These are phyloP conservation scores for Ulota crispa DNA, from an alignment of 225 moss, liverwort and hornwort genomes.

Conservation along the genomic window DNA sequence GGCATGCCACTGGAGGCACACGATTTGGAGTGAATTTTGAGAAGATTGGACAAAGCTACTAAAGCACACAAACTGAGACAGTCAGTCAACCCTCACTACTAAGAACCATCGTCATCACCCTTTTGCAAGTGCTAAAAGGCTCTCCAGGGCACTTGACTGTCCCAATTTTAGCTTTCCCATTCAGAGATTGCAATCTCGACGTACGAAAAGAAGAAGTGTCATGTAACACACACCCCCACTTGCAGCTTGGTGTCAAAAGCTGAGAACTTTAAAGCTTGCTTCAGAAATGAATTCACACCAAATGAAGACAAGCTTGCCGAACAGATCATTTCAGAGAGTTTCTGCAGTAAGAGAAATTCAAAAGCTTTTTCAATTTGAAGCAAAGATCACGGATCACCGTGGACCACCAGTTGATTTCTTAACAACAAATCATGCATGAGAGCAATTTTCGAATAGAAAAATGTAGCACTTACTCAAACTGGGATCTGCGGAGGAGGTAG, in stretches of 20 bases:
- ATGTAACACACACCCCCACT: too few relatives aligned
- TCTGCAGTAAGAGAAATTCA: background rate
- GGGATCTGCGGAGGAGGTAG: background rate
- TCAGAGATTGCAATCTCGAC: background rate
- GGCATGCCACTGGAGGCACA: background rate
- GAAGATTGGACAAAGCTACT: background rate
- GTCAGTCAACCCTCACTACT: background rate
- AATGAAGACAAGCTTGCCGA: background rate
- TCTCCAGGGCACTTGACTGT: background rate
- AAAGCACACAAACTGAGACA: background rate
- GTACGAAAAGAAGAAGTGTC: background rate
- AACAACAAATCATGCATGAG: too few relatives aligned
- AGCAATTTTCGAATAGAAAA: background rate
- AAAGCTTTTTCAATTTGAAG: background rate
- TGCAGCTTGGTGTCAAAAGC: too few relatives aligned
- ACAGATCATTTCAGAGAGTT: too few relatives aligned
- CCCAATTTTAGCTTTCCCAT: background rate
- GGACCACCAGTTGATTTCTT: background rate
- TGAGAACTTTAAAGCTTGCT: background rate
- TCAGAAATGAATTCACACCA: background rate
- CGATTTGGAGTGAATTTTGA: background rate
- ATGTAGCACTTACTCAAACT: background rate
- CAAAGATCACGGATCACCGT: background rate
- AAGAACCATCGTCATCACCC: background rate
- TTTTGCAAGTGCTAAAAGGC: background rate